A percentile compares a stretch with the other conserved stretches of the same genome.
These are phyloP conservation scores for Trichosporon ovoides DNA, from an alignment of 1,284 basidiomycete genomes.

Conservation along the genomic window DNA sequence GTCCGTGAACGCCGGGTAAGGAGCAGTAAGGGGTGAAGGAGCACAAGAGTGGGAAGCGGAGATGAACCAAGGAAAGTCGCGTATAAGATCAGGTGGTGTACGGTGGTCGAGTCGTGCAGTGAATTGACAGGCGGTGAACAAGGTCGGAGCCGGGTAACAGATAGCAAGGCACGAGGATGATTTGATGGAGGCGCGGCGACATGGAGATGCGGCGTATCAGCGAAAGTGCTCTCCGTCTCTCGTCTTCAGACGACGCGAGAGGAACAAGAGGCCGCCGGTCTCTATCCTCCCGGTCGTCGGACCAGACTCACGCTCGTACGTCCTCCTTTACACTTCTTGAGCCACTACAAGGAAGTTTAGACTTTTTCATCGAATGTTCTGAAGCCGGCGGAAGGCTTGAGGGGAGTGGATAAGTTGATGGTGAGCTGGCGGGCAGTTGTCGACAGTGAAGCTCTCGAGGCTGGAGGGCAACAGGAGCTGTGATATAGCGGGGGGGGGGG, in stretches of 20 bases:
- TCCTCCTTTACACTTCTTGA: slow-evolving; percentile 31
- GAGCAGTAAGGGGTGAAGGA: background rate
- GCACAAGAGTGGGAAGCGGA: background rate
- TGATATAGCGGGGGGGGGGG: too few species aligned
- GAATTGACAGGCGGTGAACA: background rate
- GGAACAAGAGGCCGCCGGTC: too few species aligned
- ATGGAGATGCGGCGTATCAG: too few species aligned
- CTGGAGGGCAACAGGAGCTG: too few species aligned
- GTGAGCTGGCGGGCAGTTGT: background rate
- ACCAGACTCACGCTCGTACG: slow-evolving; percentile 31
- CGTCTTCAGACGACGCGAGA: background rate
- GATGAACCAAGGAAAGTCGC: slow-evolving; percentile 4
- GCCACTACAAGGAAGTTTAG: slow-evolving; percentile 45
- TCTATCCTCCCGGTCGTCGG: too few species aligned
- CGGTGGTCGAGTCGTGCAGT: background rate
- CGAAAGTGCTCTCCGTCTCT: background rate
- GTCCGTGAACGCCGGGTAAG: too few species aligned
- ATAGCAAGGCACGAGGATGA: background rate
- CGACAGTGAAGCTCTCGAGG: background rate
- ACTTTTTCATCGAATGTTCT: slow-evolving; percentile 34
- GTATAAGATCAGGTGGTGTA: background rate
- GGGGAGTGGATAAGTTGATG: background rate
- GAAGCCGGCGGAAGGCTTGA: background rate
- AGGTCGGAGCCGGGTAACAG: background rate
- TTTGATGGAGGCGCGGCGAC: too few species aligned